A percentile compares a stretch with the other conserved stretches of the same genome.
These are phyloP conservation scores for Candolleomyces eurysporus DNA, from an alignment of 768 basidiomycete species.

Conservation along the genomic window DNA sequence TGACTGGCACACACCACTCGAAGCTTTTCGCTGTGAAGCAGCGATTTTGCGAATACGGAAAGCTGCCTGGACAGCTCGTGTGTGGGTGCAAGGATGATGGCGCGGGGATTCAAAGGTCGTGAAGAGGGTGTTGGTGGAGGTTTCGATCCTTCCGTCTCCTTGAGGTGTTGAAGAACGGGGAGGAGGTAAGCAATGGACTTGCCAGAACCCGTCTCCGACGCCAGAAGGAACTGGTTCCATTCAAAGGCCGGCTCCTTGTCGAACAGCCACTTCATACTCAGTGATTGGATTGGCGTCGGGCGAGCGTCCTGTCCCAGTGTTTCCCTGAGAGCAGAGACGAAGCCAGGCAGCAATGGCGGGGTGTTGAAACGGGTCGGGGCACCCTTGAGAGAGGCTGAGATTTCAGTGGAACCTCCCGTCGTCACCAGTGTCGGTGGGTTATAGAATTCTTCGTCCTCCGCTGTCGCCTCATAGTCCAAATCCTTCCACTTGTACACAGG, in stretches of 20 bases:
- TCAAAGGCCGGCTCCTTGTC: constrained; percentile 20
- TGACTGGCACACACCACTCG: constrained; percentile 71
- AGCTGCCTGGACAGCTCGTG: constrained; percentile 88
- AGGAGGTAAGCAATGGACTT: constrained; percentile 91
- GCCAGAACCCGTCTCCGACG: constrained; percentile 88
- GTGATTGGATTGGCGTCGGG: constrained; percentile 79
- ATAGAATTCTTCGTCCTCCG: constrained; percentile 13
- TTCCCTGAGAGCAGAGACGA: constrained; percentile 56
- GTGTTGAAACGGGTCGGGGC: constrained; percentile 54
- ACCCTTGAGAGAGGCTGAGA: constrained; percentile 4
- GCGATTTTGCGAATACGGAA: constrained; percentile 66
- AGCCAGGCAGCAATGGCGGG: constrained; percentile 66
- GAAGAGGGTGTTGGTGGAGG: neutral
- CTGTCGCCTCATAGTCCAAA: neutral
- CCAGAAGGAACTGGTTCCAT: constrained; percentile 63
- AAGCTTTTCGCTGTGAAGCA: constrained; percentile 74
- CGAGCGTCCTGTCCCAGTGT: constrained; percentile 52
- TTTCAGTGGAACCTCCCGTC: constrained; percentile 7
- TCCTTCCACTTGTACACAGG: neutral
- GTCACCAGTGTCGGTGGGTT: constrained; percentile 14
- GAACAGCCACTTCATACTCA: constrained; percentile 68
- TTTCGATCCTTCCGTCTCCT: constrained; percentile 48
- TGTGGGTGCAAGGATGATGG: constrained; percentile 81
- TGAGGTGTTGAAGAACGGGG: constrained; percentile 78
- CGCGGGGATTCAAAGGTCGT: constrained; percentile 58